A percentile compares a stretch with the other conserved stretches of the same genome.
These are phyloP conservation scores for Venturia asperata DNA, from an alignment of 2,329 filamentous ascomycete species.

Conservation along the genomic window DNA sequence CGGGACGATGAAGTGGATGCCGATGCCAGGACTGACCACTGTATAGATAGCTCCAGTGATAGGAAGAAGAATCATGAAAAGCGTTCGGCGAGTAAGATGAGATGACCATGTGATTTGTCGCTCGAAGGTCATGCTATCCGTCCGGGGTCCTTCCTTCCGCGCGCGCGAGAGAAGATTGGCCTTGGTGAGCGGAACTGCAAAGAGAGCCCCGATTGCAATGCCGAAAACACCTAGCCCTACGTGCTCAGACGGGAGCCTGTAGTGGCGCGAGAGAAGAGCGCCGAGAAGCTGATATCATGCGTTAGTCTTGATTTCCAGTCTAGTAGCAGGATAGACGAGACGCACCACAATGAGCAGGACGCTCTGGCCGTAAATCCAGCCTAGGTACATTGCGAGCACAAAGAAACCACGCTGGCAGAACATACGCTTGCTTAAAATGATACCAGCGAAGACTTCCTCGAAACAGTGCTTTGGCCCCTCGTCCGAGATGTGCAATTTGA, in stretches of 20 bases:
- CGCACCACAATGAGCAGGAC: conserved; percentile 63
- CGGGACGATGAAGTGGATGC: conserved; percentile 55
- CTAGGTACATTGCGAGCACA: conserved; percentile 64
- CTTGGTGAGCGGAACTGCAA: conserved; percentile 67
- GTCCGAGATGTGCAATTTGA: conserved; percentile 67
- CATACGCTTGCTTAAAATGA: conserved; percentile 62
- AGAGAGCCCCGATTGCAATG: conserved; percentile 59
- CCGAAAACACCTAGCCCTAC: conserved; percentile 61
- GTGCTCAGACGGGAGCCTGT: conserved; percentile 54
- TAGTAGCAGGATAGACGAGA: neutral
- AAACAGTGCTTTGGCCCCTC: conserved; percentile 71
- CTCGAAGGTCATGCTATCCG: conserved; percentile 61
- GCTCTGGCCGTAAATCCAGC: conserved; percentile 72
- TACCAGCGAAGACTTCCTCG: conserved; percentile 65
- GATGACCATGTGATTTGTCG: conserved; percentile 62
- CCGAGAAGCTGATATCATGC: conserved; percentile 49
- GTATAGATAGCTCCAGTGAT: conserved; percentile 62
- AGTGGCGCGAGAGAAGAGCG: conserved; percentile 62
- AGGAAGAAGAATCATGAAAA: conserved; percentile 62
- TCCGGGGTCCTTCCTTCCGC: conserved; percentile 51
- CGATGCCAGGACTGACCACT: conserved; percentile 56
- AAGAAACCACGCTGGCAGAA: conserved; percentile 65
- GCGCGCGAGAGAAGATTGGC: conserved; percentile 62
- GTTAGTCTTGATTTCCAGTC: conserved; percentile 21
- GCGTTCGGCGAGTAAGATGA: conserved; percentile 59